Conservation (phyloP, 2,329 filamentous ascomycete genomes). For the Alternaria solani region DNA sequence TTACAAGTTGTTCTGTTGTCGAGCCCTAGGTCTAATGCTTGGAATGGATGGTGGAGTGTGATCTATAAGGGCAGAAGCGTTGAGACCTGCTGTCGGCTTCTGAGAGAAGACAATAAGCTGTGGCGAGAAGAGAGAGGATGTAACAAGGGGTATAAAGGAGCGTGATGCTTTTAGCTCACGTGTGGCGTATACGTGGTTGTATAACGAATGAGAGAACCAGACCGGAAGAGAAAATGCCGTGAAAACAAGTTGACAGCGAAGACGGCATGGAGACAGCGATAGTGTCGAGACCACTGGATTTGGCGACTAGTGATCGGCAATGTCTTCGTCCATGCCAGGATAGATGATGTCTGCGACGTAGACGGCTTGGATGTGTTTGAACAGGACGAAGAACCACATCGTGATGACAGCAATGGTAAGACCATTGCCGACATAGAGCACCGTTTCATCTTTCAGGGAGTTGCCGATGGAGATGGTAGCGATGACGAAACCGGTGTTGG, state of each 20-base stretch:
- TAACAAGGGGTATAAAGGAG: constrained; percentile 25
- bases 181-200: constrained; percentile 11
- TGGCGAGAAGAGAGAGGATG: constrained; percentile 7
- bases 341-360: constrained; percentile 63
- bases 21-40: constrained; percentile 16
- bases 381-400: constrained; percentile 64
- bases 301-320: constrained; percentile 44
- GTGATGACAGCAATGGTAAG: constrained; percentile 61
- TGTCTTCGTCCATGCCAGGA: constrained; percentile 67
- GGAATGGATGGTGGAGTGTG: constrained; percentile 1
- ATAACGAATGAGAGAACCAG: constrained; percentile 21
- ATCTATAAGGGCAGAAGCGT: constrained; percentile 23
- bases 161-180: constrained; percentile 21
- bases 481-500: constrained; percentile 54
- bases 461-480: constrained; percentile 54
- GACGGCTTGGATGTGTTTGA: constrained; percentile 61
- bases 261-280: neutral
- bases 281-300: neutral
- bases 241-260: neutral
- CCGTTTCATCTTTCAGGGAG: constrained; percentile 44
- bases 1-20: constrained; percentile 21
- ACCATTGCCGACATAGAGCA: constrained; percentile 53
- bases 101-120: constrained; percentile 1
- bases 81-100: constrained; percentile 30
- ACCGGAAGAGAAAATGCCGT: constrained; percentile 1